Evolutionary conservation across 106 monocot genomes (phyloP).

Genomic region (Dendrobium huoshanense): DNA sequence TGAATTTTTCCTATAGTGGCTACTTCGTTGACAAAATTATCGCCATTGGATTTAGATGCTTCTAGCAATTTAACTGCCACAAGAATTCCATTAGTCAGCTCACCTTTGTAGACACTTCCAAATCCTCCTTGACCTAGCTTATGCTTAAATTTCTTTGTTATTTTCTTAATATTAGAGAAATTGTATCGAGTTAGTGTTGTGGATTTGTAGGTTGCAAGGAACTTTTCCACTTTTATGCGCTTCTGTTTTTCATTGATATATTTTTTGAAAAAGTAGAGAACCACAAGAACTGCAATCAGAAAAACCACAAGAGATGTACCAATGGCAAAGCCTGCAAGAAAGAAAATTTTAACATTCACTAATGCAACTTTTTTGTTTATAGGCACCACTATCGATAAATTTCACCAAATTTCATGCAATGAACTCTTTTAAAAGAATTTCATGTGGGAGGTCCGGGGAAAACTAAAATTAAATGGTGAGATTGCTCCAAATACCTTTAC

Average conservation of each 20-base stretch:
- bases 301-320: too few relatives aligned
- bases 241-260: background rate
- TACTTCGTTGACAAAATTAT: constrained; percentile 12
- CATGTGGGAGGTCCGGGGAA: too few relatives aligned
- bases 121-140: constrained; percentile 12
- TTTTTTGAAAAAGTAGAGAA: too few relatives aligned
- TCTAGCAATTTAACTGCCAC: constrained; percentile 9
- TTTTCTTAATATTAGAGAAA: constrained; percentile 7
- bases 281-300: too few relatives aligned
- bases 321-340: too few relatives aligned
- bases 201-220: constrained; percentile 12
- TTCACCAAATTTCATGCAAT: too few relatives aligned
- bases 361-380: too few relatives aligned
- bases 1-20: constrained; percentile 8
- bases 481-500: too few relatives aligned
- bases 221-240: constrained; percentile 6
- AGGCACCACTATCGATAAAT: too few relatives aligned
- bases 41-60: background rate
- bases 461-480: too few relatives aligned
- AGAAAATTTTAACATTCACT: too few relatives aligned
- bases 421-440: too few relatives aligned
- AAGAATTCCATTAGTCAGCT: constrained; percentile 10
- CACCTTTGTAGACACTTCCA: constrained; percentile 18
- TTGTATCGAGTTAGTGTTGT: constrained; percentile 4
- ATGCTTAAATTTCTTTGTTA: constrained; percentile 13